Evolutionary conservation across 2,329 filamentous ascomycete species (phyloP), one percentile per base, ranked within the genome.

Genomic region (Ophiostoma novo-ulmi): DNA sequence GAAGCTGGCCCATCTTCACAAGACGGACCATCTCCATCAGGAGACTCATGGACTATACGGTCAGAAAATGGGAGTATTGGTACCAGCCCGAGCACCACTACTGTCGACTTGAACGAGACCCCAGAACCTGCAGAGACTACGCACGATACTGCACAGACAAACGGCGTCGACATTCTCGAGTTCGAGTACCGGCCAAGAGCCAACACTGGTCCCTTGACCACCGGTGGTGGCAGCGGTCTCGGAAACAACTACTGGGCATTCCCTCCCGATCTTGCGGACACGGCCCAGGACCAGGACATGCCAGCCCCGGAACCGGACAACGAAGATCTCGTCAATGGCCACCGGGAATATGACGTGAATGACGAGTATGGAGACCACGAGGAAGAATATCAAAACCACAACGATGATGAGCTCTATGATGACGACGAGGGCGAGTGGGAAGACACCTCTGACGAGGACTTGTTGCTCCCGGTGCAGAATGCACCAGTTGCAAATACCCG

Each of bases 191-290:
- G 87, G 52, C 85, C 84, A 22, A 81, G 87, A 63, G 82, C 87
- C 38, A 80, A 82, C 68, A 89, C 87, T 74, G 87, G 87, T 0
- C 85, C 85, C 4, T 80, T 80, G 63, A 76, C 77, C 6, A 79
- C 79, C 4, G 78, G 81, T 10, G 77, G 78, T 2, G 79, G 83
- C 69, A 84, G 87, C 68, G 84, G 85, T 0, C 76, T 89, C 20
- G 87, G 82, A 0, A 86, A 86, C 75, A 88, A 88, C 73, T 89
- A 80, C 74, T 90, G 87, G 88, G 83, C 83, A 0, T 89, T 89
- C 10, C 52, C 52, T 11, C 17, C n/a, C 26, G 44, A 48, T 1
- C 6, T 20, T 3, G 17, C 17, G n/a, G 44, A 48, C n/a, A 5
- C 44, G 5, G 17, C 10, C 17, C 44, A 20, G 17, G 17, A 48